Evolutionary conservation across 2,329 filamentous ascomycete species (phyloP).

Genomic region (Diatrype stigma): DNA sequence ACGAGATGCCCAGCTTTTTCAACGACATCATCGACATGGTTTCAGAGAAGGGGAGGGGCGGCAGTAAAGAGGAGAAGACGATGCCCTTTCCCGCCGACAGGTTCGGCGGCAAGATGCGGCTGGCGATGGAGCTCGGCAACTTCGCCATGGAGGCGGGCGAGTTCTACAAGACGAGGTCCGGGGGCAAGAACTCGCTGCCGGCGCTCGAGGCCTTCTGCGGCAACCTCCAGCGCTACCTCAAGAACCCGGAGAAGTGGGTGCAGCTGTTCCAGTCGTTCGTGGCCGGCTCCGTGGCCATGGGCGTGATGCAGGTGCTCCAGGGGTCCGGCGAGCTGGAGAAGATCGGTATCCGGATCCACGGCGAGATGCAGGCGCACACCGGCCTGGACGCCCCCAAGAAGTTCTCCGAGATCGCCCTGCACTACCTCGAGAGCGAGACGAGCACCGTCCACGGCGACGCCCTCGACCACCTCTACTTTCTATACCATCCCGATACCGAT

Average conservation of each 20-base stretch:
- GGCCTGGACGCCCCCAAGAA: neutral
- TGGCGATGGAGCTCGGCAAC: neutral
- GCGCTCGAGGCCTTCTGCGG: neutral
- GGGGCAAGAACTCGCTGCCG: neutral
- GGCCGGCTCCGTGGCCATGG: neutral
- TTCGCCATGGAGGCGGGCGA: neutral
- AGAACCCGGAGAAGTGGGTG: neutral
- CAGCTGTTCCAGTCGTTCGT: neutral
- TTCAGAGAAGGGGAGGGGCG: neutral
- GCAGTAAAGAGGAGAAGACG: neutral
- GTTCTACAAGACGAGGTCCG: neutral
- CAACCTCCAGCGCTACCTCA: neutral
- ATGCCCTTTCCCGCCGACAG: neutral
- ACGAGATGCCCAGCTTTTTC: neutral
- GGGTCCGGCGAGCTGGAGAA: neutral
- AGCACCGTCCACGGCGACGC: neutral
- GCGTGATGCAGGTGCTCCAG: neutral
- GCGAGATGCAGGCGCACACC: neutral
- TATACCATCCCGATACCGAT: neutral
- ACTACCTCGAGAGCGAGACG: neutral
- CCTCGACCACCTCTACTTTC: neutral
- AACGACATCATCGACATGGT: neutral
- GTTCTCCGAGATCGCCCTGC: neutral
- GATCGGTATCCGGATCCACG: neutral
- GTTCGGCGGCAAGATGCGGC: neutral